Evolutionary conservation across 495 filamentous ascomycete genomes (phyloP).

Genomic region (Penicillium atrosanguineum): DNA sequence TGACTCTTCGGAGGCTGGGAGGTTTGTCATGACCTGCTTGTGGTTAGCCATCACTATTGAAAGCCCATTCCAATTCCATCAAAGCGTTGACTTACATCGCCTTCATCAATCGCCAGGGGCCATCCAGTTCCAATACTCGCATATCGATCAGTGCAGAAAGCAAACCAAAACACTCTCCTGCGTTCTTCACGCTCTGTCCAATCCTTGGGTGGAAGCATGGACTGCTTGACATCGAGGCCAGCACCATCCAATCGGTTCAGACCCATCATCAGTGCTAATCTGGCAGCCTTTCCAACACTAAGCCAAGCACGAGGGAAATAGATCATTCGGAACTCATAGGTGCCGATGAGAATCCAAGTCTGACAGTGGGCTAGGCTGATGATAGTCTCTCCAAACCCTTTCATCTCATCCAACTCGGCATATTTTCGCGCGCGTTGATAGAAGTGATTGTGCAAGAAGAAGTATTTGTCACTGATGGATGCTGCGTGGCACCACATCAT

Average conservation of each 20-base stretch:
- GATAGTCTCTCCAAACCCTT: slow-evolving; percentile 84
- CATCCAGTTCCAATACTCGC: slow-evolving; percentile 97
- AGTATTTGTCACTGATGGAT: slow-evolving; percentile 76
- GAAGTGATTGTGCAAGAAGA: slow-evolving; percentile 73
- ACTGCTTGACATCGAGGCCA: slow-evolving; percentile 92
- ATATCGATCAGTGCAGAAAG: slow-evolving; percentile 85
- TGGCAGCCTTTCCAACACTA: slow-evolving; percentile 73
- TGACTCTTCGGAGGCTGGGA: slow-evolving; percentile 84
- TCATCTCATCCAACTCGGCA: slow-evolving; percentile 84
- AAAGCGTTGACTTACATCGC: slow-evolving; percentile 58
- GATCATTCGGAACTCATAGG: slow-evolving; percentile 96
- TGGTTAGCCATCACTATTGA: slow-evolving; percentile 14
- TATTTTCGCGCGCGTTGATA: slow-evolving; percentile 89
- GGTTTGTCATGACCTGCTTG: slow-evolving; percentile 69
- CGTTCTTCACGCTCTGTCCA: slow-evolving; percentile 94
- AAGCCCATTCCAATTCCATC: not conserved
- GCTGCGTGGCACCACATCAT: slow-evolving; percentile 91
- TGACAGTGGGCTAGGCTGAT: slow-evolving; percentile 81
- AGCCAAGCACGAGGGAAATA: slow-evolving; percentile 97
- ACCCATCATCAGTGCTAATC: slow-evolving; percentile 87
- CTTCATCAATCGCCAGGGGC: slow-evolving; percentile 92
- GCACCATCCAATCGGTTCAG: slow-evolving; percentile 83
- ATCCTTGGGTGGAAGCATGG: slow-evolving; percentile 77
- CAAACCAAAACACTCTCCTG: slow-evolving; percentile 91
- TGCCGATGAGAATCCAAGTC: slow-evolving; percentile 72